A percentile compares a stretch with the other conserved stretches of the same genome.
phyloP scores from a whole-genome alignment of 2,329 filamentous ascomycete species.

The Aureobasidium subglaciale region DNA sequence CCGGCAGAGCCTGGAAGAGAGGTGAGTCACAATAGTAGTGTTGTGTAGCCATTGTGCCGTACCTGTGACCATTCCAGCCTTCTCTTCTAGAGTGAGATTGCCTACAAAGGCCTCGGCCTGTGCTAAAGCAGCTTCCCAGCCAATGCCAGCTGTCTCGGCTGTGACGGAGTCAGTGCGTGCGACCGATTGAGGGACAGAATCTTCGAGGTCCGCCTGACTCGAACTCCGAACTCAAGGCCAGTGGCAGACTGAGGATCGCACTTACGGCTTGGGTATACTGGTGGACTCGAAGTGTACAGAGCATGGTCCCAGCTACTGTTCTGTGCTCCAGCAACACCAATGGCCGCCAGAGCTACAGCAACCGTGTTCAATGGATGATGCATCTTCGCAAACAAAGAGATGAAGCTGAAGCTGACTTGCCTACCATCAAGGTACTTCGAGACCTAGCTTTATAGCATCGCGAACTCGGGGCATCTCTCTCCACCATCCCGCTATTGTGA shows the following conservation, averaged over 20 bases:
- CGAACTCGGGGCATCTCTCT: neutral
- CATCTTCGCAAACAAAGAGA: neutral
- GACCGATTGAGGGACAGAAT: neutral
- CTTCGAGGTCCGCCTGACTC: neutral
- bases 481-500: neutral
- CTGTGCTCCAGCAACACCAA: conserved; percentile 8
- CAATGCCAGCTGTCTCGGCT: conserved; percentile 21
- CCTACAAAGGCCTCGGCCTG: conserved; percentile 19
- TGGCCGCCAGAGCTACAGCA: neutral
- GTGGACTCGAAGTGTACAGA: conserved; percentile 22
- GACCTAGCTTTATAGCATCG: conserved; percentile 6
- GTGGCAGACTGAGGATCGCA: neutral
- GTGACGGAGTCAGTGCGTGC: neutral
- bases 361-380: neutral
- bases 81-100: conserved; percentile 21
- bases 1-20: conserved; percentile 5
- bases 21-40: neutral
- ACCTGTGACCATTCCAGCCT: conserved; percentile 21
- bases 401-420: neutral
- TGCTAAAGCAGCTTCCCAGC: conserved; percentile 21
- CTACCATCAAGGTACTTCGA: neutral
- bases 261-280: conserved; percentile 22
- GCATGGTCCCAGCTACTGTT: conserved; percentile 20
- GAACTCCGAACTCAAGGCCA: no score
- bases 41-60: no score